Base-by-base conservation (phyloP, 106 monocot genomes). In the Allium sativum region DNA sequence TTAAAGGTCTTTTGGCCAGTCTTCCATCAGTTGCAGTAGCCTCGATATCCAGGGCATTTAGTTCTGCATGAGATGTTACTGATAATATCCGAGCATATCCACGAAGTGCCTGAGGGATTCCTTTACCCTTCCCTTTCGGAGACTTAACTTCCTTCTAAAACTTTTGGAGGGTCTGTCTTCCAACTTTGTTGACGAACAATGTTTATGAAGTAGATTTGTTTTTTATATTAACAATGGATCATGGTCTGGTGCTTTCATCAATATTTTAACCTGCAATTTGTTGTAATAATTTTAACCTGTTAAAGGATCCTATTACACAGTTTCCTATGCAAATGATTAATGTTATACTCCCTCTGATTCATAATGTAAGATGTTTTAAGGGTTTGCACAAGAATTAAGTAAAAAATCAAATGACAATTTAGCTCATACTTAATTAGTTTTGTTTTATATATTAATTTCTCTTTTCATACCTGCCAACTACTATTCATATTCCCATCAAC, bases 21-120 rank as follows among this genome's bases (percentile, higher is more conserved):
- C 93, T 71, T 16, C 89, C 89, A 74, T 94, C 93, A 71, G 44
- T 77, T 47, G 70, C 64, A 76, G 76, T 62, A 62, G 89, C 89
- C 70, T 94, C 93, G 21, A 9, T 9, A 7, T n/a, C 48, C 89
- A 93, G 69, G 61, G 67, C 78, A 70, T 83, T 51, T 12, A 94
- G 65, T 48, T 94, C 93, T 79, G 80, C 70, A 51, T 51, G 40
- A 69, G 93, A 79, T 42, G 65, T 78, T 12, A 83, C 74, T 54
- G 76, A 83, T 75, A 86, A 62, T 71, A 94, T 67, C 16, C 93
- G 77, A 22, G 74, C 71, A 79, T 81, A 86, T 78, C 86, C 89
- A 94, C 59, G 64, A 74, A 51, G 78, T 20, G 86, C 74, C 46
- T 70, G 80, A 14, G 89, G 89, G 65, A 94, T 86, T 44, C 93